Conservation (phyloP, 148 eudicot species). For the Vaccinium corymbosum region DNA sequence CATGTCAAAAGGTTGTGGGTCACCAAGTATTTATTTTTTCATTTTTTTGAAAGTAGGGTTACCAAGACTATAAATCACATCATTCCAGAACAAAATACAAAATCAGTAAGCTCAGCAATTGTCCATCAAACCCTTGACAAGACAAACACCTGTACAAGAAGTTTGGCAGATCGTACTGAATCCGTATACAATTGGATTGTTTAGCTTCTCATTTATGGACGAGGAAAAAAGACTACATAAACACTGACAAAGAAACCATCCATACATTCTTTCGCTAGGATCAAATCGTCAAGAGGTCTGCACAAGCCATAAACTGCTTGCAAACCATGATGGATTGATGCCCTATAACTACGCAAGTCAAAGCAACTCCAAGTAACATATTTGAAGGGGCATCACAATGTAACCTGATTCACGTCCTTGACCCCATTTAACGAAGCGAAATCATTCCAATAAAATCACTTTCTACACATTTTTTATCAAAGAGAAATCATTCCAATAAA, state of each 20-base stretch:
- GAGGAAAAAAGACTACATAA: not conserved
- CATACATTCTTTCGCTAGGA: not conserved
- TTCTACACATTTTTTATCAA: not conserved
- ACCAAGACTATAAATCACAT: not conserved
- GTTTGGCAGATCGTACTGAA: not conserved
- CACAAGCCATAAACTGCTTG: not conserved
- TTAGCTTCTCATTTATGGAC: not conserved
- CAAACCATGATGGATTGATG: not conserved
- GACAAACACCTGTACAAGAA: not conserved
- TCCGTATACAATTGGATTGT: not conserved
- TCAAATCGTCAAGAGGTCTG: not conserved
- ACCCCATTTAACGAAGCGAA: not conserved
- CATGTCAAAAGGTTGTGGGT: not conserved
- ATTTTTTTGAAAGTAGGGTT: too few species aligned
- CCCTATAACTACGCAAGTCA: not conserved
- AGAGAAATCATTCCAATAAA: not conserved
- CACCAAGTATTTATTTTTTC: too few species aligned
- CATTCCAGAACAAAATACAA: not conserved
- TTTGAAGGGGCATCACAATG: not conserved
- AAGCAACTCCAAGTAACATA: not conserved
- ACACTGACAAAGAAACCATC: not conserved
- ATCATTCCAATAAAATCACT: not conserved
- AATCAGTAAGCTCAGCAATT: not conserved
- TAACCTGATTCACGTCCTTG: not conserved
- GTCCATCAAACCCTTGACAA: not conserved